Percentiles rank a stretch among this genome's conserved stretches.
Conservation (phyloP, 2,329 filamentous ascomycete species). For the Leptographium galeiforme region DNA sequence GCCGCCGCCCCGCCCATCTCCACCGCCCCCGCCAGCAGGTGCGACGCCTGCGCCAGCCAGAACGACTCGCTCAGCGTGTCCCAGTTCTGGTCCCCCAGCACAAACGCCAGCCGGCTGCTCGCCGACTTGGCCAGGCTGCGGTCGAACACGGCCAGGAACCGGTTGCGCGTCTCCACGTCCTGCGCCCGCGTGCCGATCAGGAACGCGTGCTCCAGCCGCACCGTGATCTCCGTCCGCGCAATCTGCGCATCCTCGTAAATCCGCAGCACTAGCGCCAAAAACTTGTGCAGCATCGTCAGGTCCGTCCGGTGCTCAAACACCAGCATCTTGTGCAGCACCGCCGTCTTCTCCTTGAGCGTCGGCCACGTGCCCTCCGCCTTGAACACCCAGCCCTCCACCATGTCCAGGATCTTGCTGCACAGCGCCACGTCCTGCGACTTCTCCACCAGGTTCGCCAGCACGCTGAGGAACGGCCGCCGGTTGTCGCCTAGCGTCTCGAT, state of each 20-base stretch:
- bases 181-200: conserved; percentile 85
- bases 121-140: conserved; percentile 87
- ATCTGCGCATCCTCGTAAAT: conserved; percentile 98
- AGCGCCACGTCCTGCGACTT: conserved; percentile 79
- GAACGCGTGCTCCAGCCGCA: conserved; percentile 96
- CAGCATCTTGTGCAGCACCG: conserved; percentile 97
- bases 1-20: conserved; percentile 72
- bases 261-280: conserved; percentile 87
- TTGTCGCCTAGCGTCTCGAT: conserved; percentile 91
- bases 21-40: conserved; percentile 79
- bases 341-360: conserved; percentile 96
- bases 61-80: conserved; percentile 89
- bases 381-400: conserved; percentile 96
- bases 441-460: conserved; percentile 87
- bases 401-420: conserved; percentile 82
- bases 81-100: conserved; percentile 90
- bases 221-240: conserved; percentile 84
- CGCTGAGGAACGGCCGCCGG: conserved; percentile 83
- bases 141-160: conserved; percentile 94
- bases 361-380: conserved; percentile 89
- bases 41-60: conserved; percentile 91
- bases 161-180: conserved; percentile 91
- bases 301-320: conserved; percentile 81
- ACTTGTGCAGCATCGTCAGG: conserved; percentile 76
- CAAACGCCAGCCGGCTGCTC: conserved; percentile 76